A percentile compares a stretch with the other conserved stretches of the same genome.
These are phyloP conservation scores for Allium sativum DNA, from an alignment of 106 monocot species.

Conservation along the genomic window DNA sequence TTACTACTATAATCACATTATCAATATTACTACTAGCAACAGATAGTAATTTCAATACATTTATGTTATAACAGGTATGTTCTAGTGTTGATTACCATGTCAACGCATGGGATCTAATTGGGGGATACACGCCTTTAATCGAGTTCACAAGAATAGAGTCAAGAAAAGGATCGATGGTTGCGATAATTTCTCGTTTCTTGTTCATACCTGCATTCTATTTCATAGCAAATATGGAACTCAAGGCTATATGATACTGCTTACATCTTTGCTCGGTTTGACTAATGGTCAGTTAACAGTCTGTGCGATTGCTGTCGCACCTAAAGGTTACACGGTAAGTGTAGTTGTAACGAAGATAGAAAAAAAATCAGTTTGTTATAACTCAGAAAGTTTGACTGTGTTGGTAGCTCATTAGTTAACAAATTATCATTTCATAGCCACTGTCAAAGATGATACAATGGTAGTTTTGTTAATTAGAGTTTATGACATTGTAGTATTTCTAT, in stretches of 20 bases:
- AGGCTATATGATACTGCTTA: conserved; percentile 52
- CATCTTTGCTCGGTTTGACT: conserved; percentile 37
- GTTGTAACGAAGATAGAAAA: too few relatives aligned
- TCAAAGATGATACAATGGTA: too few relatives aligned
- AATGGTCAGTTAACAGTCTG: conserved; percentile 62
- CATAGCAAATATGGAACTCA: conserved; percentile 40
- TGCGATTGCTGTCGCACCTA: conserved; percentile 34
- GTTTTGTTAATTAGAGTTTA: too few relatives aligned
- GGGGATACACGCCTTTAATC: conserved; percentile 37
- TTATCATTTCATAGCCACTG: too few relatives aligned
- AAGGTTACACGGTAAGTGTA: conserved; percentile 35
- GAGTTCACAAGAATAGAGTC: conserved; percentile 25
- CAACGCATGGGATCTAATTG: conserved; percentile 47
- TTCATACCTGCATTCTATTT: conserved; percentile 66
- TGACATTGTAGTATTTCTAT: too few relatives aligned
- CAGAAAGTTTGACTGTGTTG: too few relatives aligned
- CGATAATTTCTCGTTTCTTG: conserved; percentile 33
- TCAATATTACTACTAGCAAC: too few relatives aligned
- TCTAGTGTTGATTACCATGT: conserved; percentile 55
- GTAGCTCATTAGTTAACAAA: too few relatives aligned
- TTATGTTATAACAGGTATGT: conserved; percentile 36
- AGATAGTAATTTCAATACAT: too few relatives aligned
- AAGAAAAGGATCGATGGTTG: conserved; percentile 20
- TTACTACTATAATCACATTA: too few relatives aligned
- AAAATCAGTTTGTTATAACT: too few relatives aligned